Percentiles rank a stretch among this genome's conserved stretches.
Evolutionary conservation across 176 grass and related monocot species (phyloP).

Genomic region (Avena eriantha): DNA sequence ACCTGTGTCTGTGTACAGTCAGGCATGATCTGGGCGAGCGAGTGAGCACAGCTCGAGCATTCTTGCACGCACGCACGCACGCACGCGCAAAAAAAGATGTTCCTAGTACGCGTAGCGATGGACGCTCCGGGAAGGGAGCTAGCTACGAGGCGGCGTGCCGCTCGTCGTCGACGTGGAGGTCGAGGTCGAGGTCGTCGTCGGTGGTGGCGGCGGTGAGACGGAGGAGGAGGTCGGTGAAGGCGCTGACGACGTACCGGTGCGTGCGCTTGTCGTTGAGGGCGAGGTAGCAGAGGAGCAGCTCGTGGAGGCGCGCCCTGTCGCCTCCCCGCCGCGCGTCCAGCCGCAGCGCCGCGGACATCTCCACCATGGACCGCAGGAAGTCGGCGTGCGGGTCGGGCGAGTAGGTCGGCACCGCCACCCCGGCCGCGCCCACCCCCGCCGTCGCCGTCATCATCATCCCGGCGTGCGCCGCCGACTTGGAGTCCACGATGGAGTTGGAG

Average conservation of each 20-base stretch:
- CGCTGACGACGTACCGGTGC: constrained; percentile 91
- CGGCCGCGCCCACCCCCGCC: constrained; percentile 55
- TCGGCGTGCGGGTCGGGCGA: constrained; percentile 91
- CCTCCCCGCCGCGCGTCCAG: constrained; percentile 60
- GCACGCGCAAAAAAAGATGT: constrained; percentile 10
- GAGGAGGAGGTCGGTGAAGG: constrained; percentile 93
- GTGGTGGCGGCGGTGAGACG: constrained; percentile 43
- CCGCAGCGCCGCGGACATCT: constrained; percentile 82
- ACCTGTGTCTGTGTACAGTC: constrained; percentile 35
- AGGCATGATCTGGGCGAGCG: constrained; percentile 1
- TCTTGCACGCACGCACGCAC: background rate
- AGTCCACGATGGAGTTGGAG: constrained; percentile 92
- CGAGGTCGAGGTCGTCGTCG: background rate
- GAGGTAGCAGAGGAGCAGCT: constrained; percentile 98
- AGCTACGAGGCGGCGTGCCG: background rate
- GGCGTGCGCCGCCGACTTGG: constrained; percentile 39
- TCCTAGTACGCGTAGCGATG: background rate
- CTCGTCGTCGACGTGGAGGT: background rate
- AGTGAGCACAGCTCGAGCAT: background rate
- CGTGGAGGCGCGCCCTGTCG: constrained; percentile 77
- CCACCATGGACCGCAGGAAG: constrained; percentile 92
- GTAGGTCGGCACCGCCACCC: constrained; percentile 89
- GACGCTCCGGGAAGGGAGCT: background rate
- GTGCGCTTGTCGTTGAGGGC: constrained; percentile 84
- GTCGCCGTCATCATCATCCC: background rate